Conservation (phyloP, 1,284 basidiomycete species). For the Marasmius oreades region DNA sequence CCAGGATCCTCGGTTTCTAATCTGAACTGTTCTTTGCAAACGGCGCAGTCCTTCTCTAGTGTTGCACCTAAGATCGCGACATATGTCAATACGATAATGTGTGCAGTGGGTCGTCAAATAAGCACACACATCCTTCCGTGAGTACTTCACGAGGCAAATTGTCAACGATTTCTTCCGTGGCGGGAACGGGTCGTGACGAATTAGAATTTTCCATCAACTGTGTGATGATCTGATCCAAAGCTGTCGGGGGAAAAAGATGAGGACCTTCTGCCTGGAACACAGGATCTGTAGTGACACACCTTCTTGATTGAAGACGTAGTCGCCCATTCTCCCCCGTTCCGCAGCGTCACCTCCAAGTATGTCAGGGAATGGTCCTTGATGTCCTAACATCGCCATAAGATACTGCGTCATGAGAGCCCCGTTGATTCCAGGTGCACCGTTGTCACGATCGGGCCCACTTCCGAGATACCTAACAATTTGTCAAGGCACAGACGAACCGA, state of each 20-base stretch:
- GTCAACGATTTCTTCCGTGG: conserved; percentile 65
- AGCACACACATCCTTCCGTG: conserved; percentile 52
- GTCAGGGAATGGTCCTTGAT: conserved; percentile 40
- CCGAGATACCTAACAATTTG: conserved; percentile 33
- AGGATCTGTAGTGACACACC: conserved; percentile 36
- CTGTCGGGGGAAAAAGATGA: no score
- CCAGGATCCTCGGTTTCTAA: conserved; percentile 64
- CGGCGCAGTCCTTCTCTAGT: conserved; percentile 68
- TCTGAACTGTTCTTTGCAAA: conserved; percentile 77
- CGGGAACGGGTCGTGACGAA: conserved; percentile 65
- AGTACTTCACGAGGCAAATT: conserved; percentile 63
- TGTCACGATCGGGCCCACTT: conserved; percentile 21
- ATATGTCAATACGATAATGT: conserved; percentile 5
- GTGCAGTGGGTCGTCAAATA: not conserved
- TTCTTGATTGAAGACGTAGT: conserved; percentile 83
- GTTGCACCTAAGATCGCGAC: conserved; percentile 38
- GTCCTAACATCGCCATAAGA: conserved; percentile 57
- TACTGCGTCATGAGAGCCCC: conserved; percentile 70
- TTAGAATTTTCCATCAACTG: conserved; percentile 75
- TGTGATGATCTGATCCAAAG: conserved; percentile 73
- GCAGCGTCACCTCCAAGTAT: conserved; percentile 34
- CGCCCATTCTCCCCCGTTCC: conserved; percentile 61
- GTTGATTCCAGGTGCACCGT: conserved; percentile 39
- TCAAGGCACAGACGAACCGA: conserved; percentile 12
- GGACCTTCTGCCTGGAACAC: not conserved